These are phyloP conservation scores for Stephanodiscus minutulus DNA, from an alignment of 108 stramenopile genomes.

Conservation along the genomic window DNA sequence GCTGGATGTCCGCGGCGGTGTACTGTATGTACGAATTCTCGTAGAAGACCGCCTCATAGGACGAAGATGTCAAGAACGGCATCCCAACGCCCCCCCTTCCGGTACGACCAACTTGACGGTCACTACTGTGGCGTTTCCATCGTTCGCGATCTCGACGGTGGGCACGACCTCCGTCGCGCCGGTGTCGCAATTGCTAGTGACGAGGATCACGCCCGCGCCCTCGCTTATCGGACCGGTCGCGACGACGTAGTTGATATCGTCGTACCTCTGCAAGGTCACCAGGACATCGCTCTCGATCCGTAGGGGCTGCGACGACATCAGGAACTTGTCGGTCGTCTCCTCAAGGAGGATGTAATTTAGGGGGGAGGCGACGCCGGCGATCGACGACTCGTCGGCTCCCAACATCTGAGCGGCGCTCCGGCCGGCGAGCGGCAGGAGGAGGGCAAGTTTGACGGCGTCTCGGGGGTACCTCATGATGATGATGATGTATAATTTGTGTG, in stretches of 20 bases:
- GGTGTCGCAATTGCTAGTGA: background rate
- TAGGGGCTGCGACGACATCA: background rate
- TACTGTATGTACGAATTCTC: background rate
- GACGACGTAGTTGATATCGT: background rate
- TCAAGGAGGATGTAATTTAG: constrained; percentile 1
- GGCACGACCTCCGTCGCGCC: background rate
- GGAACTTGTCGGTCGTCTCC: background rate
- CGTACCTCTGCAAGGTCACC: background rate
- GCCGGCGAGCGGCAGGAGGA: background rate
- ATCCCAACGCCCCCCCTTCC: background rate
- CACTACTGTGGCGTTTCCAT: background rate
- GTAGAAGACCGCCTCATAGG: constrained; percentile 4
- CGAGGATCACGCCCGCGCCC: background rate
- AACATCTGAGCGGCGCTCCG: background rate
- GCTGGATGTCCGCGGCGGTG: background rate
- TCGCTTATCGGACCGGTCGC: background rate
- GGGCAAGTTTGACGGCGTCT: background rate
- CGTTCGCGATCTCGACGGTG: background rate
- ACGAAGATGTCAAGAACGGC: constrained; percentile 2
- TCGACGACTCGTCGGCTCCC: background rate
- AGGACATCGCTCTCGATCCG: constrained; percentile 12
- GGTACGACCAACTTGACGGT: background rate
- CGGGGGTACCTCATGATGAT: no score
- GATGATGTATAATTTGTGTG: no score
- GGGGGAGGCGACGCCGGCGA: constrained; percentile 2